A percentile compares a stretch with the other conserved stretches of the same genome.
Conservation (phyloP, 202 grass and related monocot genomes). For the Carex arenaria region DNA sequence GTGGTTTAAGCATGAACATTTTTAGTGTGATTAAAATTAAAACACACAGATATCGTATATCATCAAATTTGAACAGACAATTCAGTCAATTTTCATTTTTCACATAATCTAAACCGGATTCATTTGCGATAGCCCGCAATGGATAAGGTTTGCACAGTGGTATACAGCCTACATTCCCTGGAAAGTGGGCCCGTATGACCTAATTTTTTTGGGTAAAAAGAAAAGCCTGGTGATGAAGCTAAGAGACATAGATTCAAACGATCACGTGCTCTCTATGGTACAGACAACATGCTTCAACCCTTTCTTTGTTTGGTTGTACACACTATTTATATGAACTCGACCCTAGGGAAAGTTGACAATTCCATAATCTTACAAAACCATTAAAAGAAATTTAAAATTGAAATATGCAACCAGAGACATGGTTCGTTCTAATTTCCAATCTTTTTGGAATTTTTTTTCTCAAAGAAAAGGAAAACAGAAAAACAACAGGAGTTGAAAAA, state of each 20-base stretch:
- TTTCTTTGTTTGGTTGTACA: conserved; percentile 50
- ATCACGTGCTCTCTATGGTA: conserved; percentile 42
- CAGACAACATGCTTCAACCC: conserved; percentile 15
- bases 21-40: neutral
- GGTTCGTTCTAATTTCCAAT: neutral
- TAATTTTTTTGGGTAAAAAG: neutral
- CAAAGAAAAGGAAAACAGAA: neutral
- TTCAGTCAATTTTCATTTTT: neutral
- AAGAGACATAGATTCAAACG: conserved; percentile 41
- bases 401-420: conserved; percentile 6
- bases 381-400: neutral
- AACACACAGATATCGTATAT: neutral
- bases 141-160: neutral
- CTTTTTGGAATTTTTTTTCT: conserved; percentile 6
- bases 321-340: conserved; percentile 37
- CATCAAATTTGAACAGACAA: neutral
- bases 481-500: conserved; percentile 4
- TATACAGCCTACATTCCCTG: conserved; percentile 9
- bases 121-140: neutral
- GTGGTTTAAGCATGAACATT: neutral
- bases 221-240: neutral
- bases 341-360: conserved; percentile 14
- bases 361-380: conserved; percentile 13
- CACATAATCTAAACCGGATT: neutral
- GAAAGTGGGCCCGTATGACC: conserved; percentile 1